Percentiles rank a stretch among this genome's conserved stretches.
These are phyloP conservation scores for Pyrenula aspistea DNA, from an alignment of 495 filamentous ascomycete genomes.

Conservation along the genomic window DNA sequence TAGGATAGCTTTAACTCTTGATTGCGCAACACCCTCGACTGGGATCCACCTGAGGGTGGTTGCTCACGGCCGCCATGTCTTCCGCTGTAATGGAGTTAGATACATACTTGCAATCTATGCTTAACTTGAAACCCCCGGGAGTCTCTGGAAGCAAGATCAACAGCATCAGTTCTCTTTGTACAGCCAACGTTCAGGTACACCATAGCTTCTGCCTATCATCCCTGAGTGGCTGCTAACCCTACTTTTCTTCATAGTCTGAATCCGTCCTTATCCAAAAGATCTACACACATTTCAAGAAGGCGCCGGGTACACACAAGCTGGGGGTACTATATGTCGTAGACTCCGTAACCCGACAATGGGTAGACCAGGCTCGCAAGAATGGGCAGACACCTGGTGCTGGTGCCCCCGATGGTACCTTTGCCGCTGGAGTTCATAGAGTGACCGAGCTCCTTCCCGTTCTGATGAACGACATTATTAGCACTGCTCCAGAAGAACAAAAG, in stretches of 20 bases:
- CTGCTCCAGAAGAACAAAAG: conserved; percentile 92
- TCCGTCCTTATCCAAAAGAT: conserved; percentile 91
- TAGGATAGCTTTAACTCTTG: not conserved
- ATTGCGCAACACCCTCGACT: not conserved
- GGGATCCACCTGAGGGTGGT: not conserved
- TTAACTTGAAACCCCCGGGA: conserved; percentile 79
- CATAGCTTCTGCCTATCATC: conserved; percentile 2
- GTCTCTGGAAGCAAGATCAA: conserved; percentile 84
- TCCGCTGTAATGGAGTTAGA: conserved; percentile 85
- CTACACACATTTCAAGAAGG: conserved; percentile 93
- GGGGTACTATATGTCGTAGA: conserved; percentile 99
- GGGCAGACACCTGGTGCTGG: conserved; percentile 66
- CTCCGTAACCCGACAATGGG: conserved; percentile 97
- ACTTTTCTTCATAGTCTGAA: conserved; percentile 58
- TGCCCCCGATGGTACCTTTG: conserved; percentile 81
- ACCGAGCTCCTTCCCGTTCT: conserved; percentile 83
- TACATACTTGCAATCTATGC: conserved; percentile 80
- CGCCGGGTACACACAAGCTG: conserved; percentile 89
- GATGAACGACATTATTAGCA: conserved; percentile 90
- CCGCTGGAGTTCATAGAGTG: conserved; percentile 91
- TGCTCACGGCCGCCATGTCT: conserved; percentile 39
- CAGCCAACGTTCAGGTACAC: conserved; percentile 87
- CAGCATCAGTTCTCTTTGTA: conserved; percentile 73
- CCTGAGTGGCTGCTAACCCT: conserved; percentile 17
- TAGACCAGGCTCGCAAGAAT: conserved; percentile 81